These are phyloP conservation scores for Helianthus tuberosus DNA, from an alignment of 129 eudicot genomes.

Conservation along the genomic window DNA sequence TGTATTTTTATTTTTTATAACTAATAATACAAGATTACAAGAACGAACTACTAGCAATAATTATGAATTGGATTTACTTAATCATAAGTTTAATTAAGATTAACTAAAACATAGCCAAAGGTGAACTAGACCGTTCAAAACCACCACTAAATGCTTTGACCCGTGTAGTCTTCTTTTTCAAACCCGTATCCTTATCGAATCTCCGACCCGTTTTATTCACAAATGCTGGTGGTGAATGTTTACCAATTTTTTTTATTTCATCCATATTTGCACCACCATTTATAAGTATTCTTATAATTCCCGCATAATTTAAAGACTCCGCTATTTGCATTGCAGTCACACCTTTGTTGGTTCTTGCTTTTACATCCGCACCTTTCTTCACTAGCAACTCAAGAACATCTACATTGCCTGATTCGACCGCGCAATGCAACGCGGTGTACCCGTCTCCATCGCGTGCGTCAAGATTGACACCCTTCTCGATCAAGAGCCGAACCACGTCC, in stretches of 20 bases:
- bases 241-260: conserved; percentile 8
- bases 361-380: conserved; percentile 68
- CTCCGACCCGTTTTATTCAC: conserved; percentile 26
- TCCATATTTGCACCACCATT: conserved; percentile 52
- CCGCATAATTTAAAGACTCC: conserved; percentile 58
- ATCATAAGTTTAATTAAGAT: conserved; percentile 22
- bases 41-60: not conserved
- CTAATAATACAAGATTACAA: conserved; percentile 12
- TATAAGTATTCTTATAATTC: conserved; percentile 54
- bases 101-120: conserved; percentile 31
- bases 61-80: conserved; percentile 11
- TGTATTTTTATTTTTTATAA: not conserved
- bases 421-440: conserved; percentile 78
- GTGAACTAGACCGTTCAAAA: conserved; percentile 42
- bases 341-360: conserved; percentile 68
- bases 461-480: conserved; percentile 62
- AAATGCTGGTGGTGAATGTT: conserved; percentile 27
- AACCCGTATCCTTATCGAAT: conserved; percentile 38
- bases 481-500: conserved; percentile 49
- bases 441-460: conserved; percentile 73
- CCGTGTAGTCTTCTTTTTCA: conserved; percentile 40
- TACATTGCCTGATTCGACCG: conserved; percentile 68
- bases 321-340: conserved; percentile 66
- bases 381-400: conserved; percentile 73
- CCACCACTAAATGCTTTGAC: conserved; percentile 38